Conservation (phyloP, 257 asterid species). For the Pogostemon cablin region DNA sequence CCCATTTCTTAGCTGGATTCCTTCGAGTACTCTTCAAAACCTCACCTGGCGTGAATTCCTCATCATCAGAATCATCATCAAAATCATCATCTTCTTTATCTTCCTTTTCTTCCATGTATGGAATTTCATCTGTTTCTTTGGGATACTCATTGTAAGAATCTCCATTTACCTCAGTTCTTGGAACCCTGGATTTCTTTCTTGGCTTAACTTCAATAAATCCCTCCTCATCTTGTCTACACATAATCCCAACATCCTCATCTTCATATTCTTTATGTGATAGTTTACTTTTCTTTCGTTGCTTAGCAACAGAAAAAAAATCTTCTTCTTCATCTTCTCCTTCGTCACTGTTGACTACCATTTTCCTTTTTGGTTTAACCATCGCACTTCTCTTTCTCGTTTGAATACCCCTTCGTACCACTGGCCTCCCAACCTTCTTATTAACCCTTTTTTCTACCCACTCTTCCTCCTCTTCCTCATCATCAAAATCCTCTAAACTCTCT, state of each 20-base stretch:
- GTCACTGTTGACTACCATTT: conserved; percentile 35
- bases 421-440: conserved; percentile 45
- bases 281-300: conserved; percentile 31
- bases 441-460: conserved; percentile 51
- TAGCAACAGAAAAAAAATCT: conserved; percentile 31
- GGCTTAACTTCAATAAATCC: conserved; percentile 41
- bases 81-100: conserved; percentile 37
- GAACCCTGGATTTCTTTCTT: conserved; percentile 37
- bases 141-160: conserved; percentile 33
- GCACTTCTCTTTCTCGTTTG: conserved; percentile 47
- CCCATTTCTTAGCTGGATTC: conserved; percentile 38
- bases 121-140: conserved; percentile 35
- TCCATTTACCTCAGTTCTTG: conserved; percentile 23
- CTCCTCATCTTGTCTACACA: conserved; percentile 32
- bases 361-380: conserved; percentile 42
- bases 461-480: conserved; percentile 49
- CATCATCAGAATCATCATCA: conserved; percentile 51
- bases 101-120: conserved; percentile 36
- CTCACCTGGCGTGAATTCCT: conserved; percentile 57
- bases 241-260: conserved; percentile 36
- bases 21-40: conserved; percentile 39
- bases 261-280: conserved; percentile 41
- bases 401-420: conserved; percentile 37
- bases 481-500: conserved; percentile 51
- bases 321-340: conserved; percentile 44